Percentiles rank a stretch among this genome's conserved stretches.
Conservation (phyloP, 441 rosid species). For the Isatis lusitanica region DNA sequence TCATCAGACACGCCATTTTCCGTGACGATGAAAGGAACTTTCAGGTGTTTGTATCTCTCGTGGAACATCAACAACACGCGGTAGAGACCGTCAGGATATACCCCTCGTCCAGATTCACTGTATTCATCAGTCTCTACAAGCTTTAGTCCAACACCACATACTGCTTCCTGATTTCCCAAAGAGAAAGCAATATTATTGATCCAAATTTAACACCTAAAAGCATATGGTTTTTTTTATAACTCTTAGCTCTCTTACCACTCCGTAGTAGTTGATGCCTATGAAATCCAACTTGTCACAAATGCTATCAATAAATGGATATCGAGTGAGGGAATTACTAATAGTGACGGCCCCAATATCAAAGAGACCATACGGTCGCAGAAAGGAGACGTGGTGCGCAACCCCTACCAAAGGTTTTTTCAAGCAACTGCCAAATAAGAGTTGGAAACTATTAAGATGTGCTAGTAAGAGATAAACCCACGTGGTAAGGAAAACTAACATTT, state of each 20-base stretch:
- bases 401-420: conserved; percentile 63
- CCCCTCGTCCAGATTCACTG: conserved; percentile 97
- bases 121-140: conserved; percentile 92
- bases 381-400: conserved; percentile 90
- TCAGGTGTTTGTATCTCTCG: conserved; percentile 78
- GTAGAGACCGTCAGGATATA: conserved; percentile 90
- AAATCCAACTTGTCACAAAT: conserved; percentile 74
- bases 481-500: conserved; percentile 44
- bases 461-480: not conserved
- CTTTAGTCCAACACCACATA: conserved; percentile 75
- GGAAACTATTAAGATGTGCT: conserved; percentile 3
- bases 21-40: conserved; percentile 74
- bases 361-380: conserved; percentile 87
- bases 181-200: conserved; percentile 6
- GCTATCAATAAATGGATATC: conserved; percentile 74
- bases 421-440: conserved; percentile 38
- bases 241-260: conserved; percentile 57
- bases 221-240: not conserved
- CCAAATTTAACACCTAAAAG: not conserved
- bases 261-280: conserved; percentile 94
- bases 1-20: conserved; percentile 93
- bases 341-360: conserved; percentile 88
- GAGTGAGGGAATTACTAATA: conserved; percentile 70
- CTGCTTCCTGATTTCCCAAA: conserved; percentile 65
- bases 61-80: conserved; percentile 76